Conservation (phyloP, 2,329 filamentous ascomycete species). For the Botrytis byssoidea region DNA sequence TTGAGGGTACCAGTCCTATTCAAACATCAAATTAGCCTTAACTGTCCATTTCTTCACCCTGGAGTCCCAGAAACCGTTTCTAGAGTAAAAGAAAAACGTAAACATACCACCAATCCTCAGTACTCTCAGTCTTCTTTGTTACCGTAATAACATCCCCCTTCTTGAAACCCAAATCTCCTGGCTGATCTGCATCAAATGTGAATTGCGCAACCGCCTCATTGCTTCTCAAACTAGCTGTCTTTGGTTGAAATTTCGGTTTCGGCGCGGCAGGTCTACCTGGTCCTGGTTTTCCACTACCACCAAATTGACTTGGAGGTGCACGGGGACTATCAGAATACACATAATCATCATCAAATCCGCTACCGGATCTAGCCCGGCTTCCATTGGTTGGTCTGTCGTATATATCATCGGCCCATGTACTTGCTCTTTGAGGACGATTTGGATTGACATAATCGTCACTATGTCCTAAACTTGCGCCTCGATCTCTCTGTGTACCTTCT, state of each 20-base stretch:
- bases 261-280: slow-evolving; percentile 81
- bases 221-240: slow-evolving; percentile 55
- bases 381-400: slow-evolving; percentile 58
- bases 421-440: slow-evolving; percentile 59
- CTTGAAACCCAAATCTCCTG: slow-evolving; percentile 90
- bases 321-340: slow-evolving; percentile 52
- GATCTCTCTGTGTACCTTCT: slow-evolving; percentile 58
- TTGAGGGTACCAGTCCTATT: slow-evolving; percentile 84
- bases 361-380: slow-evolving; percentile 35
- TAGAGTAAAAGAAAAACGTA: slow-evolving; percentile 29
- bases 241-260: slow-evolving; percentile 76
- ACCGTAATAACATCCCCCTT: slow-evolving; percentile 97
- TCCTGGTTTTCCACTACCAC: slow-evolving; percentile 45
- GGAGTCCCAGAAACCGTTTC: not conserved
- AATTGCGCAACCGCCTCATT: slow-evolving; percentile 90
- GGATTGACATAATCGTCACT: slow-evolving; percentile 50
- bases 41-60: not conserved
- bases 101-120: slow-evolving; percentile 87
- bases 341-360: slow-evolving; percentile 50
- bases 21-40: not conserved
- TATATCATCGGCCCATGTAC: slow-evolving; percentile 73
- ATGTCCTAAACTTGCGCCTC: slow-evolving; percentile 41
- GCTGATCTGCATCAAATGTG: slow-evolving; percentile 91
- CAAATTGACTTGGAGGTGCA: slow-evolving; percentile 37
- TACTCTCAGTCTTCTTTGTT: slow-evolving; percentile 88